phyloP scores from a whole-genome alignment of 2,329 filamentous ascomycete species.

The Aspergillus thermomutatus region DNA sequence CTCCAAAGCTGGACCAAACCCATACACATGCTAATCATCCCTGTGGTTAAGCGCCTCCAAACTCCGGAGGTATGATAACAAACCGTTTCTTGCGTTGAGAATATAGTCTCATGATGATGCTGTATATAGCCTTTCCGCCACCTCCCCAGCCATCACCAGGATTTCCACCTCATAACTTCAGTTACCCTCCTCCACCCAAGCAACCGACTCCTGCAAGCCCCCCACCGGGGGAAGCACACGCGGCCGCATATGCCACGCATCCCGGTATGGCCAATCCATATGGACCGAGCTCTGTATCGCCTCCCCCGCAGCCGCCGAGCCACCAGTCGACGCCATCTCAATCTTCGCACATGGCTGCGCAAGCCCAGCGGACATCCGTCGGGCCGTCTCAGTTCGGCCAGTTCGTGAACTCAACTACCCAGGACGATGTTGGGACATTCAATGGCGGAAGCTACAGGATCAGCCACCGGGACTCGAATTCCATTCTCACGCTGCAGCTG shows the following conservation, averaged over 20 bases:
- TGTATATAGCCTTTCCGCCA: conserved; percentile 19
- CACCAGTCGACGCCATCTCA: conserved; percentile 2
- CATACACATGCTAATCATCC: neutral
- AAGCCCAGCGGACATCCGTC: conserved; percentile 31
- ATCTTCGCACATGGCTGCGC: conserved; percentile 9
- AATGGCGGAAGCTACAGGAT: conserved; percentile 94
- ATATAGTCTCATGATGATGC: neutral
- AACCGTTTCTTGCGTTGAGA: neutral
- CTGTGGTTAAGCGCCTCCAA: conserved; percentile 7
- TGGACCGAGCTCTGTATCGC: neutral
- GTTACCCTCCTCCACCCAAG: conserved; percentile 23
- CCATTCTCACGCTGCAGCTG: conserved; percentile 81
- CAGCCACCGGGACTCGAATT: conserved; percentile 87
- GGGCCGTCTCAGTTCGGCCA: conserved; percentile 49
- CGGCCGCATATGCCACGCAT: conserved; percentile 6
- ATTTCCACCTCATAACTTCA: conserved; percentile 20
- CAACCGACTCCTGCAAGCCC: conserved; percentile 18
- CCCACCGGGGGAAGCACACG: conserved; percentile 13
- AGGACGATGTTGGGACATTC: conserved; percentile 92
- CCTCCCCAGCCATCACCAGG: conserved; percentile 20
- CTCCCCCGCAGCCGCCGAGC: conserved; percentile 10
- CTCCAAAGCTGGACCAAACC: neutral
- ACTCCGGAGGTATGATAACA: conserved; percentile 7
- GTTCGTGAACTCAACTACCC: conserved; percentile 59
- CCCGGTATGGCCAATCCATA: neutral